phyloP scores from a whole-genome alignment of 75 land plant genomes.

The Cryptomeria japonica region DNA sequence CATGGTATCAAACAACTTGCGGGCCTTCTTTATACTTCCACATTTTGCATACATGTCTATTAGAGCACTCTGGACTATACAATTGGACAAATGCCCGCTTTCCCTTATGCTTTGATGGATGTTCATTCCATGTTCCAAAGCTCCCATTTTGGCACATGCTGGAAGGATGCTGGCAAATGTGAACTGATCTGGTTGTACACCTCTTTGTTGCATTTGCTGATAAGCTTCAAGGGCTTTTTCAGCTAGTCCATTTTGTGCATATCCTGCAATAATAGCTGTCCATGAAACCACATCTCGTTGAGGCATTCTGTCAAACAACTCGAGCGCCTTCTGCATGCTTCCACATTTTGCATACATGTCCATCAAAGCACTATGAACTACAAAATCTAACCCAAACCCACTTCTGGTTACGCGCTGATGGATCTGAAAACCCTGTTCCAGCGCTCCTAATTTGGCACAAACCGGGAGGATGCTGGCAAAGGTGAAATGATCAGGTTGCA shows the following conservation, averaged over 20 bases:
- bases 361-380: background rate
- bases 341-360: slow-evolving; percentile 1
- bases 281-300: slow-evolving; percentile 14
- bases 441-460: background rate
- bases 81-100: background rate
- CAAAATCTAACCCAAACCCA: background rate
- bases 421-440: background rate
- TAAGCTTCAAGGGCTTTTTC: slow-evolving; percentile 6
- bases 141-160: background rate
- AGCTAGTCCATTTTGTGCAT: slow-evolving; percentile 4
- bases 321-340: background rate
- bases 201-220: slow-evolving; percentile 16
- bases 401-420: background rate
- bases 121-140: background rate
- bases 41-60: slow-evolving; percentile 30
- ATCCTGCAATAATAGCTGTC: slow-evolving; percentile 18
- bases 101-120: slow-evolving; percentile 11
- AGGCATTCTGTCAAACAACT: background rate
- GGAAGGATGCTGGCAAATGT: slow-evolving; percentile 17
- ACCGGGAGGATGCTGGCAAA: background rate
- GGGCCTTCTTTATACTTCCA: slow-evolving; percentile 21
- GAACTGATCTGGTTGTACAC: slow-evolving; percentile 17
- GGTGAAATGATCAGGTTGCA: too few relatives aligned
- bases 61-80: slow-evolving; percentile 18
- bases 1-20: slow-evolving; percentile 3